Evolutionary conservation across 345 rosid species (phyloP).

Genomic region (Erodium maritimum): DNA sequence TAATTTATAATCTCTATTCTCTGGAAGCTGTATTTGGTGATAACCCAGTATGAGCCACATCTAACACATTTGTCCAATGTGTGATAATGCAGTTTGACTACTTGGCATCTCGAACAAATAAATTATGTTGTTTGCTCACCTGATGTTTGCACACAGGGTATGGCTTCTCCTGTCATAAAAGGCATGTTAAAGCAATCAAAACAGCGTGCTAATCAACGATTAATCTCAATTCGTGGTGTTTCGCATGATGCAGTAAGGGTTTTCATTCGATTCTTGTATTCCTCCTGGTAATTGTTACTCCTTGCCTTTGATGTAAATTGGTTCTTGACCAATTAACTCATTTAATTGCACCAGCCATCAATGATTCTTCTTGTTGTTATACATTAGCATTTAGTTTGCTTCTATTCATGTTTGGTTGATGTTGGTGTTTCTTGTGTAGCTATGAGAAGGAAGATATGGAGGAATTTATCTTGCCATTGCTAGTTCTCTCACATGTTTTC

Average conservation of each 20-base stretch:
- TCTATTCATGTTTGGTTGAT: background rate
- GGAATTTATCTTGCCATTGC: slow-evolving; percentile 43
- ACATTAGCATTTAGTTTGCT: background rate
- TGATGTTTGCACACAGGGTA: slow-evolving; percentile 36
- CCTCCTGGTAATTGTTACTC: slow-evolving; percentile 45
- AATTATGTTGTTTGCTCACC: slow-evolving; percentile 3
- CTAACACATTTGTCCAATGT: too few species aligned
- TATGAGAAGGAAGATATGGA: slow-evolving; percentile 59
- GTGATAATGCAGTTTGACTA: background rate
- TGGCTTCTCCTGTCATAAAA: slow-evolving; percentile 66
- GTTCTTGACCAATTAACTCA: too few species aligned
- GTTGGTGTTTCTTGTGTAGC: slow-evolving; percentile 27
- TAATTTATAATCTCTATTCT: too few species aligned
- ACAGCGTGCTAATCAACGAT: slow-evolving; percentile 26
- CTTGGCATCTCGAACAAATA: slow-evolving; percentile 7
- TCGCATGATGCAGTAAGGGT: slow-evolving; percentile 56
- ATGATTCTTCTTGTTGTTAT: background rate
- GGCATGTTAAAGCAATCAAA: slow-evolving; percentile 62
- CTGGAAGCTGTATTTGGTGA: too few species aligned
- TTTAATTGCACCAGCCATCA: background rate
- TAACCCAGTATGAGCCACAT: too few species aligned
- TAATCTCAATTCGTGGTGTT: slow-evolving; percentile 60
- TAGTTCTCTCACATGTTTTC: slow-evolving; percentile 71
- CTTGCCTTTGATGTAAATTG: background rate
- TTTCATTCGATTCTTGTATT: slow-evolving; percentile 70